Conservation (phyloP, 768 basidiomycete species). For the Russula olivacea region DNA sequence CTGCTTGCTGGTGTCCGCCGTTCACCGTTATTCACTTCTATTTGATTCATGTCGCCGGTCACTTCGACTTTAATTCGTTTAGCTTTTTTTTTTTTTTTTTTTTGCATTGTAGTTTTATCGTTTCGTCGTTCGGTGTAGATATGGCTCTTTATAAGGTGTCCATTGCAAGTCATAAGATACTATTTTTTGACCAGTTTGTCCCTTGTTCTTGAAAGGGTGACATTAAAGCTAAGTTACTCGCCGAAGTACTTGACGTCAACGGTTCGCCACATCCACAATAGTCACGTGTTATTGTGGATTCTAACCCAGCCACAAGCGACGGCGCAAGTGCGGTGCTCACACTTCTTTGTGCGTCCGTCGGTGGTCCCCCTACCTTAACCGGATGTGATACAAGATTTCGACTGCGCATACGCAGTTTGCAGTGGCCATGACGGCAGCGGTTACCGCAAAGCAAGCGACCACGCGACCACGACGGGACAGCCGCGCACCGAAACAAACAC, state of each 20-base stretch:
- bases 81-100: background rate
- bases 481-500: too few species aligned
- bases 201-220: too few species aligned
- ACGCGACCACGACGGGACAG: background rate
- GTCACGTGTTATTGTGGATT: background rate
- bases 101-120: background rate
- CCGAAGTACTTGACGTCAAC: too few species aligned
- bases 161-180: background rate
- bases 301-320: too few species aligned
- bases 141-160: background rate
- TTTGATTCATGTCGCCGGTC: background rate
- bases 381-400: too few species aligned
- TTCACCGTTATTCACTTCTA: too few species aligned
- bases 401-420: too few species aligned
- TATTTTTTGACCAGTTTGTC: background rate
- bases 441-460: background rate
- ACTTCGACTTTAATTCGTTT: background rate
- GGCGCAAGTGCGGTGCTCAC: background rate
- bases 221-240: too few species aligned
- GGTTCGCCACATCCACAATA: background rate
- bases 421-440: too few species aligned
- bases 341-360: background rate
- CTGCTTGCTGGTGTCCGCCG: background rate
- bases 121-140: too few species aligned
- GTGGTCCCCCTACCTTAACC: background rate